Evolutionary conservation across 169 alveolate species (phyloP).

Genomic region (Plasmodium cynomolgi): DNA sequence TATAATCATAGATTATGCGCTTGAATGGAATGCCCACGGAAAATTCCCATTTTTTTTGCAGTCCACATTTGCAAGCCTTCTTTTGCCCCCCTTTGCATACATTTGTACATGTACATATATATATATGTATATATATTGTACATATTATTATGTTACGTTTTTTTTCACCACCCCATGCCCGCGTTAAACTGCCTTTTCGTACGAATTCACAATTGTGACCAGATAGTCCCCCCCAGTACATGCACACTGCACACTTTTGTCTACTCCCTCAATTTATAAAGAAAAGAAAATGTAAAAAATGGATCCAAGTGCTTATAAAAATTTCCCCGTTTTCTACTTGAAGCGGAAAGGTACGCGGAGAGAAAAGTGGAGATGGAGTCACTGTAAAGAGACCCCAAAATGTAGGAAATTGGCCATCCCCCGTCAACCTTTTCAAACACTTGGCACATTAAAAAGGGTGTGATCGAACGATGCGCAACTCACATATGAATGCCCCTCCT

Average conservation of each 20-base stretch:
- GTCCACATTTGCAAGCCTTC: background rate
- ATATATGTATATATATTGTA: background rate
- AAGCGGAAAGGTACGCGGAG: conserved; percentile 49
- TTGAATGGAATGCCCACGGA: background rate
- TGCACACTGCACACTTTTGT: background rate
- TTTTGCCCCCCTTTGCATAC: background rate
- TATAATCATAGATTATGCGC: background rate
- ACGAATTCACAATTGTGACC: conserved; percentile 15
- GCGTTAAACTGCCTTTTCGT: background rate
- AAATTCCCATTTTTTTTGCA: background rate
- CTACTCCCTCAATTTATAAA: background rate
- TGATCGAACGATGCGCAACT: background rate
- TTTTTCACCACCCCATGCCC: background rate
- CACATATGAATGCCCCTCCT: background rate
- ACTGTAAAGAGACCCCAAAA: background rate
- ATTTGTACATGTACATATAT: background rate
- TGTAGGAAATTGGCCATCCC: background rate
- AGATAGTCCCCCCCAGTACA: background rate
- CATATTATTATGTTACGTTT: background rate
- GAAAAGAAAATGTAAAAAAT: conserved; percentile 21
- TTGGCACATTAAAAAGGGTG: background rate
- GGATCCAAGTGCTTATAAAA: conserved; percentile 63
- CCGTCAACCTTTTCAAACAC: background rate
- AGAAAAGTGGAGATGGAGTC: background rate
- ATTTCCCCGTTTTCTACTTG: conserved; percentile 51